Base-by-base conservation (phyloP, 257 asterid species). In the Forsythia suspensa region DNA sequence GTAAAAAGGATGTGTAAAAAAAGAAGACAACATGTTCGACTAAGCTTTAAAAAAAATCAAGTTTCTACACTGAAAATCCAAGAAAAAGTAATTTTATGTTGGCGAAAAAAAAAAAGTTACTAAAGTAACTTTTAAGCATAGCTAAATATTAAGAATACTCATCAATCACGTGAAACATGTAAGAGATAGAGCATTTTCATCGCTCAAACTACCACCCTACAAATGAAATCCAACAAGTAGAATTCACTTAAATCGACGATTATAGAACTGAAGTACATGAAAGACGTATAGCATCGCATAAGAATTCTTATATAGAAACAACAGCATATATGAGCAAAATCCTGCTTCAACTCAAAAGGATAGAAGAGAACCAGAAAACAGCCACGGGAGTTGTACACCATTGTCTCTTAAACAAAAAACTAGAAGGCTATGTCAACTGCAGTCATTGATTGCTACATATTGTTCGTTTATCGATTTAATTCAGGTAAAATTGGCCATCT, bases 401-500 rank as follows among this genome's bases (percentile, higher is more conserved):
- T 11, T 3, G n/a, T 48, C n/a, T 46, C 6, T 46, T 12, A 13
- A 4, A 48, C 6, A 46, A 12, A 46, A 43, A 46, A 46, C n/a
- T 12, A 46, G 55, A 46, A 6, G 6, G n/a, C 3, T 46, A 3
- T 1, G n/a, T 46, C n/a, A 12, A 12, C 18, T 12, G 6, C 4
- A 46, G 55, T 13, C 55, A 46, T 46, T 12, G 55, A 3, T 48
- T 48, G 57, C 57, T 48, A 12, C 13, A 48, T 48, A 48, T 55
- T 1, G 65, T 55, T 55, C 29, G 10, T 18, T 18, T n/a, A 21
- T 55, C 65, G 10, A 55, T 55, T n/a, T 55, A 55, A 55, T 72
- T 72, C 63, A 72, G 57, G 20, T 38, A 76, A 21, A 74, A 7
- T 34, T 65, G 65, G 48, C 34, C 78, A 73, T 38, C 41, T 65